Base-by-base conservation (phyloP, 352 stramenopile genomes). In the Detonula confervacea region DNA sequence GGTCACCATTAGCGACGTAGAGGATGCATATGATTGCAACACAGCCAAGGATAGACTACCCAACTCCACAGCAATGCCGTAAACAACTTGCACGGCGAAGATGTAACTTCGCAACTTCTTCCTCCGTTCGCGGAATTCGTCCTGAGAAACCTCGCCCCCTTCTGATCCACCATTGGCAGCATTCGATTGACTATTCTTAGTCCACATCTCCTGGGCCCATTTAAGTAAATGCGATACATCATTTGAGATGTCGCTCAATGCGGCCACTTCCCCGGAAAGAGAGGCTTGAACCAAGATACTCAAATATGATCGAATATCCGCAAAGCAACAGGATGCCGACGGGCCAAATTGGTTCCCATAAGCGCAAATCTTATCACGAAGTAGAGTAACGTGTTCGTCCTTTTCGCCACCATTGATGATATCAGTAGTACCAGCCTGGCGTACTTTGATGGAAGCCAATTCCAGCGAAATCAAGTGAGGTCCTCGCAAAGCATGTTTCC, bases 221-320 rank as follows among this genome's bases (percentile, higher is more conserved):
- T 68, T 2, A 44, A 85, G 62, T 20, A 80, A 24, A n/a, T 60
- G 11, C 30, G 25, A 68, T 25, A 81, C n/a, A 24, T 77, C 64
- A 29, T 64, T 22, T 42, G 63, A 33, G 22, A 83, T 72, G 12
- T 25, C 22, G 60, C 27, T 8, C 27, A 29, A 14, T 68, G 0
- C 20, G 0, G 7, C 27, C 7, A 25, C 24, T 44, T 12, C 24
- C 24, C n/a, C n/a, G 46, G 25, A 61, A 30, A 6, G 25, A n/a
- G 25, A 42, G 24, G 30, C 16, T 52, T 49, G 54, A 18, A 70
- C 77, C 27, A 72, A 86, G 42, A 83, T 6, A 4, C 70, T 51
- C 16, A 93, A 25, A 63, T 91, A 93, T 12, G 49, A 20, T 44
- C 80, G 65, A 5, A 93, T 9, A 84, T 93, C 88, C 5, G 72